Conservation (phyloP, 2,329 filamentous ascomycete genomes). For the Aspergillus quadrilineatus region DNA sequence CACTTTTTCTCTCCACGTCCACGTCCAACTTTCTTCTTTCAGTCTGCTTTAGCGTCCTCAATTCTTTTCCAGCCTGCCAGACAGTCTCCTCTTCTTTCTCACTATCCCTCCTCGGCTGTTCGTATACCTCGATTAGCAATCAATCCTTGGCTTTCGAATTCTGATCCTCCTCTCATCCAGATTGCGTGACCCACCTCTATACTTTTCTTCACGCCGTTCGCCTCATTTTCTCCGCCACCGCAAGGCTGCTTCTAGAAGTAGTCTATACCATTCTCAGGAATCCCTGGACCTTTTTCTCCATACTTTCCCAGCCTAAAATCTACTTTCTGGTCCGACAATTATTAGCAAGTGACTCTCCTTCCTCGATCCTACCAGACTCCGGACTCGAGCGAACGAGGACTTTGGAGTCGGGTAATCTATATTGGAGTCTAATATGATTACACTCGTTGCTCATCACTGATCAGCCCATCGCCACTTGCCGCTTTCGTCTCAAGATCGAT, state of each 20-base stretch:
- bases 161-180: slow-evolving; percentile 6
- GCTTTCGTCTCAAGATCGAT: slow-evolving; percentile 1
- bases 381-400: neutral
- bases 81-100: slow-evolving; percentile 1
- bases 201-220: slow-evolving; percentile 8
- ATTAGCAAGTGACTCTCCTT: neutral
- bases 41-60: slow-evolving; percentile 29
- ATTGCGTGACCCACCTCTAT: slow-evolving; percentile 8
- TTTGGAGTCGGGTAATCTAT: slow-evolving; percentile 6
- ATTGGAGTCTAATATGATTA: slow-evolving; percentile 9
- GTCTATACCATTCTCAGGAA: neutral
- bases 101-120: neutral
- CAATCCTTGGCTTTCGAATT: neutral
- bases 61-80: slow-evolving; percentile 10
- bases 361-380: neutral
- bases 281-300: neutral
- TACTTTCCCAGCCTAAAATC: neutral
- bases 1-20: slow-evolving; percentile 28
- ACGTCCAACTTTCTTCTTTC: slow-evolving; percentile 23
- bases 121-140: neutral
- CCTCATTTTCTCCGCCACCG: slow-evolving; percentile 5
- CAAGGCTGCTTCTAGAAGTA: slow-evolving; percentile 10
- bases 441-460: slow-evolving; percentile 10
- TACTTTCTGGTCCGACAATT: neutral
- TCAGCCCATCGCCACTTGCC: slow-evolving; percentile 17